Evolutionary conservation across 768 basidiomycete genomes (phyloP).

Genomic region (Termitomyces sp.): DNA sequence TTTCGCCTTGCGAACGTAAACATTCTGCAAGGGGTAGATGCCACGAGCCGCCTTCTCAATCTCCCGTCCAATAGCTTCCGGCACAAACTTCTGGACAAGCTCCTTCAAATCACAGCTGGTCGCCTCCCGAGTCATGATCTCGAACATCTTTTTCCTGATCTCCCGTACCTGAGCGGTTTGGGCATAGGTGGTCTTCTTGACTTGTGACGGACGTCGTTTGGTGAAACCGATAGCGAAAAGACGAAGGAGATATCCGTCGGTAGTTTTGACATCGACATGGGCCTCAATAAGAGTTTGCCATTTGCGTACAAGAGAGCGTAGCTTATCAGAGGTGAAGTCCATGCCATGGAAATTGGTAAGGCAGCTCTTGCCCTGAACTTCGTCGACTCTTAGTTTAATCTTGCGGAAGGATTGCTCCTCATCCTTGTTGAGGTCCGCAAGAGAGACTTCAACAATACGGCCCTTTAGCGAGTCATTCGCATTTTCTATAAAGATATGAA

Average conservation of each 20-base stretch:
- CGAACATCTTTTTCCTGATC: slow-evolving; percentile 99
- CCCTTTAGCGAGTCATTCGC: slow-evolving; percentile 98
- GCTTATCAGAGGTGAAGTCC: slow-evolving; percentile 99
- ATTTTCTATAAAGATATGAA: slow-evolving; percentile 63
- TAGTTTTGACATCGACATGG: slow-evolving; percentile 97
- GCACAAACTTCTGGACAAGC: slow-evolving; percentile 97
- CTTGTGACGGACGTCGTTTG: slow-evolving; percentile 93
- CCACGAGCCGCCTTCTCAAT: slow-evolving; percentile 96
- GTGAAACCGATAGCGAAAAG: slow-evolving; percentile 99
- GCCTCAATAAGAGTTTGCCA: slow-evolving; percentile 99
- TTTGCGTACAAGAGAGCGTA: slow-evolving; percentile 98
- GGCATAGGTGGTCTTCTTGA: slow-evolving; percentile 98
- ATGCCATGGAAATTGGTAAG: slow-evolving; percentile 99
- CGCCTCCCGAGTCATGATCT: slow-evolving; percentile 96
- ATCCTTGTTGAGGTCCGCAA: slow-evolving; percentile 98
- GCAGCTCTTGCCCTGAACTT: slow-evolving; percentile 98
- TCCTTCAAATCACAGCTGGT: slow-evolving; percentile 96
- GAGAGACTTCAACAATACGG: slow-evolving; percentile 92
- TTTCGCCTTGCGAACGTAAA: slow-evolving; percentile 98
- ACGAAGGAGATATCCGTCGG: slow-evolving; percentile 98
- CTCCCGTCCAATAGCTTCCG: slow-evolving; percentile 98
- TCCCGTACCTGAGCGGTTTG: slow-evolving; percentile 93
- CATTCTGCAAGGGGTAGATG: slow-evolving; percentile 99
- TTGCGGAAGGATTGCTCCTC: slow-evolving; percentile 99
- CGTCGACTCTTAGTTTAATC: slow-evolving; percentile 97